These are phyloP conservation scores for Oidium heveae DNA, from an alignment of 2,329 filamentous ascomycete species.

Conservation along the genomic window DNA sequence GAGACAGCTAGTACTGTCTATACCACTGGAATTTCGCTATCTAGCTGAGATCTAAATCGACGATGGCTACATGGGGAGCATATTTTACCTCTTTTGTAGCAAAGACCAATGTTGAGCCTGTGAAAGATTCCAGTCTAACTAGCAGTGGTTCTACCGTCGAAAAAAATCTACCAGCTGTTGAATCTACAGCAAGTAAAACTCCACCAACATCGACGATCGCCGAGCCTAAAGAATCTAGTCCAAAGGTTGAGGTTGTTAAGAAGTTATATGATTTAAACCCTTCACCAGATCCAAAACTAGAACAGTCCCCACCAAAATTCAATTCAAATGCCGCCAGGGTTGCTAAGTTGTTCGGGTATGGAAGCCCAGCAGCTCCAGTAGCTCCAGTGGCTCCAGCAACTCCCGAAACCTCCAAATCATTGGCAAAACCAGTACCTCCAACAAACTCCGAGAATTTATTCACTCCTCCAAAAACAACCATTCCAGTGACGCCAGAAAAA, in stretches of 20 bases:
- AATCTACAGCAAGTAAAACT: neutral
- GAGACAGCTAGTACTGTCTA: too few relatives aligned
- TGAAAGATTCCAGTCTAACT: too few relatives aligned
- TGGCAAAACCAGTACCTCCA: neutral
- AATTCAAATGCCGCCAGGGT: slow-evolving; percentile 1
- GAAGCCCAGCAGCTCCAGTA: neutral
- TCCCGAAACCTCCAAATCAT: neutral
- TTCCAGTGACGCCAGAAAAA: neutral
- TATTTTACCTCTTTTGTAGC: slow-evolving; percentile 1
- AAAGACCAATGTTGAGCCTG: slow-evolving; percentile 1
- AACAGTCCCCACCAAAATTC: neutral
- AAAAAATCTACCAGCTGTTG: too few relatives aligned
- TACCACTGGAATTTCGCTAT: too few relatives aligned
- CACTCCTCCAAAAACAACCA: neutral
- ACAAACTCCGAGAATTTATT: neutral
- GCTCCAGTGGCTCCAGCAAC: neutral
- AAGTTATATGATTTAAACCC: neutral
- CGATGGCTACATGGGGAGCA: slow-evolving; percentile 2
- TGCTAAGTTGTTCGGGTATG: slow-evolving; percentile 2
- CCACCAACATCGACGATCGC: neutral
- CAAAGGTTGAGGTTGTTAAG: neutral
- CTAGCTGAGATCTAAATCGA: too few relatives aligned
- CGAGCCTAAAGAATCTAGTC: neutral
- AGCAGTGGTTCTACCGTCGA: too few relatives aligned
- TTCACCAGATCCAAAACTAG: neutral